Base-by-base conservation (phyloP, 2,329 filamentous ascomycete species). In the Phoma sp. region DNA sequence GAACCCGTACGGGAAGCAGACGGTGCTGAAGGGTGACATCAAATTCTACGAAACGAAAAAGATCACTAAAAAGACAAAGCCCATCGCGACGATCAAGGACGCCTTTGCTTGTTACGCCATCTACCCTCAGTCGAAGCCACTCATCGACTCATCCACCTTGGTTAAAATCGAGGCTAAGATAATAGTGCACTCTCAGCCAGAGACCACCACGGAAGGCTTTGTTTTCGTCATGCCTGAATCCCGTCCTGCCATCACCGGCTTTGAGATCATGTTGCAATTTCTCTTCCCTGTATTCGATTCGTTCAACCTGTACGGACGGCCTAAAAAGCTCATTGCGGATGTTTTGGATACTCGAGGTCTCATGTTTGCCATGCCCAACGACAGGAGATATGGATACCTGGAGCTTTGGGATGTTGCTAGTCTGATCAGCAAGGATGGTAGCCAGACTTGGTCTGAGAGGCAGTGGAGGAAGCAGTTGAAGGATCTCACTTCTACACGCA, bases 181-280 rank as follows among this genome's bases (percentile, higher is more conserved):
- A 57, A 92, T 89, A 0, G 90, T 97, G 35, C 92, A 97, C 75
- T 88, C 89, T 0, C 84, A 87, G 10, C 87, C 90, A 7, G 86
- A 91, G 23, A 88, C 89, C 0, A 86, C 86, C 2, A 89, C 89
- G 0, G 95, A 99, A 72, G 95, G 95, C 0, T 97, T 97, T 66
- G 91, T 99, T 4, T 99, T 99, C 69, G 88, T 98, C 63, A 97
- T 99, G 93, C 95, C 95, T 4, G 95, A 99, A 74, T 85, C 89
- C 1, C 91, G 91, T 67, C 89, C 93, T n/a, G 93, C 91, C 14
- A 89, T 99, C 10, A 90, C 86, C 49, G 95, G 95, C 0, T 96
- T 98, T 64, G 95, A 98, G 74, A 97, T 96, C 82, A 89, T 99
- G 82, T 81, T 99, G 30, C 86, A 91, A 40, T 97, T 90, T 78